phyloP scores from a whole-genome alignment of 1,284 basidiomycete genomes.

The Tilletia caries region DNA sequence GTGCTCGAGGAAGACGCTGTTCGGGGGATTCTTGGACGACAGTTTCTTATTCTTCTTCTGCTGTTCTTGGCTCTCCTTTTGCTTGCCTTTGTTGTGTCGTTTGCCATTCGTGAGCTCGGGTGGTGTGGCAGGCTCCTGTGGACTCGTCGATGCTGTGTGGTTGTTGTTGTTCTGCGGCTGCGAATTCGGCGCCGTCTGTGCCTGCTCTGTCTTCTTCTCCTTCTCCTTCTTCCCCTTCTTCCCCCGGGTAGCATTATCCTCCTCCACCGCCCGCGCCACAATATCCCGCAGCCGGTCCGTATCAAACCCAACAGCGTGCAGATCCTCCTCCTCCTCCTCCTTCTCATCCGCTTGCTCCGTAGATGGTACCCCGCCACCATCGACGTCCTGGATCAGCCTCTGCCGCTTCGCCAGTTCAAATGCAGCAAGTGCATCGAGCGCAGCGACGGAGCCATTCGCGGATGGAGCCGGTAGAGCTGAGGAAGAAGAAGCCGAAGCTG shows the following conservation, averaged over 20 bases:
- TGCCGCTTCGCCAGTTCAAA: slow-evolving; percentile 2
- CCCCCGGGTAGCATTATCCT: background rate
- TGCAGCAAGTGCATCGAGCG: background rate
- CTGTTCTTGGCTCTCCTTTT: background rate
- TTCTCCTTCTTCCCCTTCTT: background rate
- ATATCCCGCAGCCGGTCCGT: background rate
- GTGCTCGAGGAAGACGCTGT: background rate
- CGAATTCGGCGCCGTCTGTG: background rate
- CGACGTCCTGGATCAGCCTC: background rate
- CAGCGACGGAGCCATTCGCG: background rate
- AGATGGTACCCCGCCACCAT: background rate
- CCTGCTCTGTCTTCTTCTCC: background rate
- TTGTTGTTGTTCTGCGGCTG: no score
- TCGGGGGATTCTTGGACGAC: background rate
- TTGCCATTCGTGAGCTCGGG: no score
- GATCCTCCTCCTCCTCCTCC: background rate
- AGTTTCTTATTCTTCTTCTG: background rate
- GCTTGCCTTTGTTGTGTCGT: no score
- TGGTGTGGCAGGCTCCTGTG: no score
- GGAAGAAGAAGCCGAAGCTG: no score
- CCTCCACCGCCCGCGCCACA: background rate
- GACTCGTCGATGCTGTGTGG: no score
- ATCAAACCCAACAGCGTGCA: no score
- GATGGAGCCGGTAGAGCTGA: no score
- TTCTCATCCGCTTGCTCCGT: background rate